Evolutionary conservation across 129 eudicot species (phyloP), one percentile per base, ranked within the genome.

Genomic region (Centrapalus pauciflorus): DNA sequence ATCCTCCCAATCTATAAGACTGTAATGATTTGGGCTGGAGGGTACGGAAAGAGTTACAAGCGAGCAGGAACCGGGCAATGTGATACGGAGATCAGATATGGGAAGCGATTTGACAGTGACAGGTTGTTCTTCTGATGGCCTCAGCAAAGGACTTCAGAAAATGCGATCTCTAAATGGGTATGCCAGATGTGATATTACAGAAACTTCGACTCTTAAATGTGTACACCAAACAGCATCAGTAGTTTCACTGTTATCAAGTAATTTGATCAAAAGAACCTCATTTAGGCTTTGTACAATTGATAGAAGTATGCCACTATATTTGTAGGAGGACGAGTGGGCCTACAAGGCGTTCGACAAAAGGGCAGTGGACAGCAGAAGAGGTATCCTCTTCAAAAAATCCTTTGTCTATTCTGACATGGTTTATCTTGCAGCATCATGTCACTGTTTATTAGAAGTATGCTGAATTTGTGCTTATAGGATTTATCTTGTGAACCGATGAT

Each of bases 311-410:
- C 61, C 57, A 10, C 33, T 66, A 7, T 66, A 7, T 32, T 66
- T 75, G 40, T 75, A 75, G 79, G 73, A 75, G 79, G 68, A 75
- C 74, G 8, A 75, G 68, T 46, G 79, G 79, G 21, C 99, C 99
- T 19, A 88, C 99, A 63, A 84, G 99, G 70, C 96, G 96, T 24
- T 93, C 96, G 5, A 88, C 99, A 11, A 93, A 83, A 80, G 99
- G 99, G 51, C 99, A 93, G 72, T 93, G 99, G 99, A 88, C 96
- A 43, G 71, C 92, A 6, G 96, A 89, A 80, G 96, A 93, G 95
- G 98, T 85, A 76, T 35, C 49, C 58, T 17, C 66, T 70, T 38
- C 9, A 32, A 25, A 5, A 40, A 7, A 29, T 52, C 3, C 9
- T 20, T 37, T 61, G n/a, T 50, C 20, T 13, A 33, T 54, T 61